Conservation (phyloP, 805 yeast species). For the Wickerhamiella lipophila region DNA sequence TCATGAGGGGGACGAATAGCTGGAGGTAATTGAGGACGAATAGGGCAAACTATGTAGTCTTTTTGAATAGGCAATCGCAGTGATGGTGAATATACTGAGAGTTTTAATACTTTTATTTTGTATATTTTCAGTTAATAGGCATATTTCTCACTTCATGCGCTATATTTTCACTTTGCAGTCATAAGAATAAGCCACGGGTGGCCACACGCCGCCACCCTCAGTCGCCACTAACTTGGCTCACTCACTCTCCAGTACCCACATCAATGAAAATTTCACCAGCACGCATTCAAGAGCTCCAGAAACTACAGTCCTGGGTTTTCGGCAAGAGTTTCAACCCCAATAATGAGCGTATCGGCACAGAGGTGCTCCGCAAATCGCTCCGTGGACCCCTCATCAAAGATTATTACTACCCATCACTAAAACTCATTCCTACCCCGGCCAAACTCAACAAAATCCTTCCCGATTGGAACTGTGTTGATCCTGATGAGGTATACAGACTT, state of each 20-base stretch:
- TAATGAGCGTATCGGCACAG: conserved; percentile 25
- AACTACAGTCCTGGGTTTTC: conserved; percentile 26
- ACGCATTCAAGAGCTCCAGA: conserved; percentile 22
- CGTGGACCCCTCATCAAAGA: conserved; percentile 26
- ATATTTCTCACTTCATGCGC: too few relatives aligned
- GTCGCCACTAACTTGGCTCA: too few relatives aligned
- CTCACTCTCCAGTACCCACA: not conserved
- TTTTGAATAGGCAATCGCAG: too few relatives aligned
- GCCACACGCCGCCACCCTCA: too few relatives aligned
- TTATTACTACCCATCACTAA: conserved; percentile 26
- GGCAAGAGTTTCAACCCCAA: conserved; percentile 27
- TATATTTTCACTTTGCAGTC: too few relatives aligned
- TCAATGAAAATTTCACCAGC: conserved; percentile 14
- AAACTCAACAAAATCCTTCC: conserved; percentile 18
- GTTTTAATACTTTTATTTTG: too few relatives aligned
- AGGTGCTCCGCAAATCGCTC: conserved; percentile 26
- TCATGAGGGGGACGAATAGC: too few relatives aligned
- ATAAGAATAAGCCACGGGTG: too few relatives aligned
- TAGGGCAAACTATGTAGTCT: too few relatives aligned
- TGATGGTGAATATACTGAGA: too few relatives aligned
- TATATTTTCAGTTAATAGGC: too few relatives aligned
- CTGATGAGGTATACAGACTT: conserved; percentile 20
- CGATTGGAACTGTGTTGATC: conserved; percentile 21
- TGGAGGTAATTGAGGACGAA: too few relatives aligned
- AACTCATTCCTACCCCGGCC: conserved; percentile 20